These are phyloP conservation scores for Tephrocybe sp. DNA, from an alignment of 768 basidiomycete genomes.

Conservation along the genomic window DNA sequence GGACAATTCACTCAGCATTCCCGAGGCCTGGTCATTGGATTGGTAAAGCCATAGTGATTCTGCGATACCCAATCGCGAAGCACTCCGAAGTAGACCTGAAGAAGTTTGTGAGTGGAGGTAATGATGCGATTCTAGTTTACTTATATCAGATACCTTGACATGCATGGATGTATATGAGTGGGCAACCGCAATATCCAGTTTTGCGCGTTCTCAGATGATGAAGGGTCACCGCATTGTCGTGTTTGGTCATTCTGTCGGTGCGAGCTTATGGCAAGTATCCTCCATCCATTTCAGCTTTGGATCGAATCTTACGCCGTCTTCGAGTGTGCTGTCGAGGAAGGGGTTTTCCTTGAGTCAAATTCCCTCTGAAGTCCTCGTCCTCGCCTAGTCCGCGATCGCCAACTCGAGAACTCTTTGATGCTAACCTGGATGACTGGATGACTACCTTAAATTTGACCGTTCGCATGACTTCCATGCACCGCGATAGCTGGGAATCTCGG, in stretches of 20 bases:
- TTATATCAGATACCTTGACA: conserved; percentile 6
- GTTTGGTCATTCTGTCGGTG: conserved; percentile 21
- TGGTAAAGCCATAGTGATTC: conserved; percentile 52
- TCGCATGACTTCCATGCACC: conserved; percentile 33
- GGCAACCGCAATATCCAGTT: conserved; percentile 14
- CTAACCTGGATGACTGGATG: conserved; percentile 9
- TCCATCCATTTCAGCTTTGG: neutral
- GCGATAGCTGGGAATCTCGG: conserved; percentile 39
- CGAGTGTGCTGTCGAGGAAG: conserved; percentile 39
- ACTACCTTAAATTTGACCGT: conserved; percentile 26
- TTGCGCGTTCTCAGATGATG: conserved; percentile 15
- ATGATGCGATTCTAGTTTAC: neutral
- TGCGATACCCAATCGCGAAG: conserved; percentile 39
- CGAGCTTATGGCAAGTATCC: conserved; percentile 13
- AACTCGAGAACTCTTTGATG: conserved; percentile 14
- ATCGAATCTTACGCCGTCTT: conserved; percentile 27
- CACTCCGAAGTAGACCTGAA: conserved; percentile 28
- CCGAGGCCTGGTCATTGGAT: conserved; percentile 52
- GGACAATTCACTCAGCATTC: conserved; percentile 22
- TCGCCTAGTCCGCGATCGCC: conserved; percentile 9
- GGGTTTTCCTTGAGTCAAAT: conserved; percentile 22
- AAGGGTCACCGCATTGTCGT: conserved; percentile 14
- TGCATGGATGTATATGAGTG: too few relatives aligned
- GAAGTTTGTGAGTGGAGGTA: conserved; percentile 10
- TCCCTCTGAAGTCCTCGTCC: conserved; percentile 6